Evolutionary conservation across 306 rosid genomes (phyloP).

Genomic region (Dalbergia oliveri): DNA sequence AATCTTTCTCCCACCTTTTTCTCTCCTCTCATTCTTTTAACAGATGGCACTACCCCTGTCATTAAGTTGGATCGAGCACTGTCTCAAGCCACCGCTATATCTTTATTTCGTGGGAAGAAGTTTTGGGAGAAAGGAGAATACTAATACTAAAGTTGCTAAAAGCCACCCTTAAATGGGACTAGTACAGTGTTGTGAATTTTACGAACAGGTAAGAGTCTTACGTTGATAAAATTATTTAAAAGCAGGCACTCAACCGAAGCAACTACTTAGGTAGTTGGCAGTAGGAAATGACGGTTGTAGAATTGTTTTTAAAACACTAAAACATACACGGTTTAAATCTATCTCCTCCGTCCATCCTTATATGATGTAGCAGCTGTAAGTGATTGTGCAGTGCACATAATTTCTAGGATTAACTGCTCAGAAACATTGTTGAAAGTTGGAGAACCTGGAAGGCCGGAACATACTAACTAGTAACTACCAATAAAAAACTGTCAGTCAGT

Average conservation of each 20-base stretch:
- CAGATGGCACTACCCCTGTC: not conserved
- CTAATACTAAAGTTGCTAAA: not conserved
- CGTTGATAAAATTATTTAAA: too few species aligned
- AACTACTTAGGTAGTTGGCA: too few species aligned
- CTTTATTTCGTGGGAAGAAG: too few species aligned
- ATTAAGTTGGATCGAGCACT: not conserved
- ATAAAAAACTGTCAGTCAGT: constrained; percentile 37
- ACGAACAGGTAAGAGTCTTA: too few species aligned
- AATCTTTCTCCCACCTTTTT: not conserved
- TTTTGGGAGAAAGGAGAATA: not conserved
- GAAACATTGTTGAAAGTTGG: constrained; percentile 26
- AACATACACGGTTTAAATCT: too few species aligned
- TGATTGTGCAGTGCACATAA: not conserved
- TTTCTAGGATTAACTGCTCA: constrained; percentile 35
- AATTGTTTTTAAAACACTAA: not conserved
- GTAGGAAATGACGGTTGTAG: not conserved
- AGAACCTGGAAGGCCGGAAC: constrained; percentile 26
- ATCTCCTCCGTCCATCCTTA: too few species aligned
- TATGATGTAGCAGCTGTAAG: too few species aligned
- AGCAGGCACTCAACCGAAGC: too few species aligned
- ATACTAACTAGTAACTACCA: constrained; percentile 42
- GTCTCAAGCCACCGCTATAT: not conserved
- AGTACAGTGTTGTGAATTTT: too few species aligned
- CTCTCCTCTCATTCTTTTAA: not conserved
- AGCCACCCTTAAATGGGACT: not conserved